These are phyloP conservation scores for Chalciporus piperatus DNA, from an alignment of 768 basidiomycete genomes.

Conservation along the genomic window DNA sequence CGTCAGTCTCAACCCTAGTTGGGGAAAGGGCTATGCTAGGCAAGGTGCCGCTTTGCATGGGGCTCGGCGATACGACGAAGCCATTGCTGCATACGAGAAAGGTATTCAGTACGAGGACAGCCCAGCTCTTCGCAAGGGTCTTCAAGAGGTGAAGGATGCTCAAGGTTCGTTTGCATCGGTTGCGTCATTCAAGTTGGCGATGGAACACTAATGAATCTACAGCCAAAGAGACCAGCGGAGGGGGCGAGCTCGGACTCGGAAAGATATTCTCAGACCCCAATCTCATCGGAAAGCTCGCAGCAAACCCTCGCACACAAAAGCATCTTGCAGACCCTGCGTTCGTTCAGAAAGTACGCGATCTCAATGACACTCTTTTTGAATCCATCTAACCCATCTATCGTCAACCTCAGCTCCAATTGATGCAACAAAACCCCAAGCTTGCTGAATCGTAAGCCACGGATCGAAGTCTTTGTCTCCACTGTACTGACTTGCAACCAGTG, in stretches of 20 bases:
- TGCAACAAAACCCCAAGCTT: conserved; percentile 66
- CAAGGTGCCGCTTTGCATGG: conserved; percentile 95
- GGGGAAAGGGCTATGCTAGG: conserved; percentile 89
- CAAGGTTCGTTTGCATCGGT: conserved; percentile 49
- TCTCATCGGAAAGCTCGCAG: conserved; percentile 76
- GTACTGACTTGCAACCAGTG: conserved; percentile 32
- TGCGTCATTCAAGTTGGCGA: neutral
- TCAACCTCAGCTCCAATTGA: conserved; percentile 49
- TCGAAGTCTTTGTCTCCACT: neutral
- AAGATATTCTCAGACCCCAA: conserved; percentile 85
- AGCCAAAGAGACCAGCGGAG: conserved; percentile 38
- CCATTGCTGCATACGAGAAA: conserved; percentile 77
- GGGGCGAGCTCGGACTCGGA: conserved; percentile 57
- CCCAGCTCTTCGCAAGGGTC: conserved; percentile 78
- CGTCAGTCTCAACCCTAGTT: conserved; percentile 71
- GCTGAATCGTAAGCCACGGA: conserved; percentile 48
- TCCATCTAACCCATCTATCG: neutral
- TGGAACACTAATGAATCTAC: conserved; percentile 4
- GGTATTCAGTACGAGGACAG: conserved; percentile 83
- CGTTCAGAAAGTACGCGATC: conserved; percentile 53
- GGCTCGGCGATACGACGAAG: conserved; percentile 71
- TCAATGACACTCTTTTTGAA: neutral
- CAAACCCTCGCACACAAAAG: conserved; percentile 82
- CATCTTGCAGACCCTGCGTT: conserved; percentile 84
- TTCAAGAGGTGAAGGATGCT: conserved; percentile 85